Evolutionary conservation across 2,329 filamentous ascomycete genomes (phyloP), one percentile per base, ranked within the genome.

Genomic region (Cryphonectria naterciae): DNA sequence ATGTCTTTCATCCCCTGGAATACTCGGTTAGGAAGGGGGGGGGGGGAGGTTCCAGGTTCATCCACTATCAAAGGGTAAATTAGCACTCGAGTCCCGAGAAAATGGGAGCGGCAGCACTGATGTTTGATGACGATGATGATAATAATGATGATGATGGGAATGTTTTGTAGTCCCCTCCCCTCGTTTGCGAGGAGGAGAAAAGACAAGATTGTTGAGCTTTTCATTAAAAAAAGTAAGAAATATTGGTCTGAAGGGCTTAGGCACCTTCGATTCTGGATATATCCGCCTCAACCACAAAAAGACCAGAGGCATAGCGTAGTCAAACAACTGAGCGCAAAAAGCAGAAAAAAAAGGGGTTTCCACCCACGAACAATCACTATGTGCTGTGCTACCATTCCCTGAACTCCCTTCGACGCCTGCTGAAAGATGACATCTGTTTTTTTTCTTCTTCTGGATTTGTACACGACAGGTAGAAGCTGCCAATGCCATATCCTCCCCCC

Each of bases 211-310:
- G 32, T 61, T 61, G 17, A 61, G 25, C n/a, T 10, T 25, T 19
- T 61, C 64, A 65, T 65, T 65, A 65, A 19, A 39, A 39, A 32
- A 6, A 65, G 46, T 65, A 65, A 52, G 46, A 65, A 52, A 35
- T 37, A 65, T 37, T 11, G 22, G 32, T n/a, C 28, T 39, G 46
- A 65, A 52, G 43, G 32, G 28, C 32, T 35, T 22, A 15, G 28
- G 17, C 22, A 22, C 28, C 46, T 39, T 25, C 19, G 46, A n/a
- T 46, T 35, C 46, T 65, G 64, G 64, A 65, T 65, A 65, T 65
- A 65, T 39, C 64, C 32, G 11, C 61, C 46, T 4, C 6, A 22
- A 39, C 43, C 63, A 54, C 11, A 52, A 17, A 65, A 65, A 65
- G 28, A 54, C 32, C 41, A 67, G 43, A 37, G 32, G n/a, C 7